Evolutionary conservation across 2,329 filamentous ascomycete genomes (phyloP), one percentile per base, ranked within the genome.

Genomic region (Fusarium pseudoanthophilum): DNA sequence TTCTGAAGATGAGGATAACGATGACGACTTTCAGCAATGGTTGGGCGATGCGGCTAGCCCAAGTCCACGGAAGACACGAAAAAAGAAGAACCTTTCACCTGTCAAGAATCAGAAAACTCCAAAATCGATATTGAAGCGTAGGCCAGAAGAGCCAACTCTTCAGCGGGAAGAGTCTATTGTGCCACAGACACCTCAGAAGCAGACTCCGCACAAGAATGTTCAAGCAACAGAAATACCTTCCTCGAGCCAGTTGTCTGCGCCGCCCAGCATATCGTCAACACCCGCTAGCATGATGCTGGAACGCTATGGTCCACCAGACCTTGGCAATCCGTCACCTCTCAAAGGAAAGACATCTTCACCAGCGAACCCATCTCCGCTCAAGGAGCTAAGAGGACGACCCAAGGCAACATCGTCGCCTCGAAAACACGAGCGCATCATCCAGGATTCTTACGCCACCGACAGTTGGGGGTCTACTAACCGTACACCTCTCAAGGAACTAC

Each of bases 391-490:
- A 5, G 79, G 77, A 6, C 71, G 74, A 43, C 63, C 74, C 1
- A 75, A 74, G 37, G 77, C 71, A 8, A 34, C 73, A 10, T 67
- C 52, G 10, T 73, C 74, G 8, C 72, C 71, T 13, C 72, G 71
- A 39, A 66, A 64, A 16, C 64, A 73, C 26, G 73, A 81, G 11
- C 69, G 84, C n/a, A 82, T 84, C 5, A 83, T 87, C 26, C 79
- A 86, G 57, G 85, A 87, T 64, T 86, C 85, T 14, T 86, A 82
- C 72, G 83, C 81, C 24, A 81, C 82, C 9, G 79, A 78, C n/a
- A 82, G 78, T 34, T 80, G 77, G 78, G 72, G 62, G 9, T 78
- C 81, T 3, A 60, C 60, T 14, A 59, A 72, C 2, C 73, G 68
- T 30, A 78, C 79, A 24, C 77, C 78, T 24, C 60, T 75, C 5